Conservation (phyloP, 2,329 filamentous ascomycete genomes). For the Clarireedia monteithiana region DNA sequence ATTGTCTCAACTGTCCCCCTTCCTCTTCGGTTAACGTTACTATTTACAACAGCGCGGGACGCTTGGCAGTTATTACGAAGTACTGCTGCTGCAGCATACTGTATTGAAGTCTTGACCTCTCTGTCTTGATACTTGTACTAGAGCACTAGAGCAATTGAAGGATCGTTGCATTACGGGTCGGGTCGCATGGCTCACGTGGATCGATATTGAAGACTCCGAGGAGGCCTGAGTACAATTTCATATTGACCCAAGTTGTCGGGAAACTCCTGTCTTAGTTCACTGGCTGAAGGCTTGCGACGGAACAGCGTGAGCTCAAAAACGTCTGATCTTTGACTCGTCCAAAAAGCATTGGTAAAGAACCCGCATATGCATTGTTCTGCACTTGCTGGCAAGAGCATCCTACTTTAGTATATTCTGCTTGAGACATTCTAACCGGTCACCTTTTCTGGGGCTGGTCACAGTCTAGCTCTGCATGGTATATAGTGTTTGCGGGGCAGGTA, state of each 20-base stretch:
- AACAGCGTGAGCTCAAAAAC: not conserved
- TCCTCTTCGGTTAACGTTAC: too few species aligned
- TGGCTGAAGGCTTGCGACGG: not conserved
- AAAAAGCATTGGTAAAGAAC: not conserved
- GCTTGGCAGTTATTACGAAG: too few species aligned
- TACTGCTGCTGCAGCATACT: not conserved
- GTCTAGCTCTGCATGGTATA: not conserved
- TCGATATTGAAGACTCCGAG: not conserved
- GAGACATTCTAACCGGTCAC: not conserved
- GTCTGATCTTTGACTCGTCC: not conserved
- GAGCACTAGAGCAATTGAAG: not conserved
- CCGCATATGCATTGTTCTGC: constrained; percentile 4
- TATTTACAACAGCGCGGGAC: too few species aligned
- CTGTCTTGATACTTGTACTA: not conserved
- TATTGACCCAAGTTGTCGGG: constrained; percentile 1
- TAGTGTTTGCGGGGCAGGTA: constrained; percentile 4
- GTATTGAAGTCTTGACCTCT: not conserved
- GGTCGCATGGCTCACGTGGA: too few species aligned
- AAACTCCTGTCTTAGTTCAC: not conserved
- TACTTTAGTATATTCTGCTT: not conserved
- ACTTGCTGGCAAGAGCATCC: constrained; percentile 1
- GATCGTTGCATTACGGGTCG: not conserved
- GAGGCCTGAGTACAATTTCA: not conserved
- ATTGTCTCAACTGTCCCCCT: too few species aligned
- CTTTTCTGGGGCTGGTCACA: not conserved